A percentile compares a stretch with the other conserved stretches of the same genome.
Evolutionary conservation across 2,329 filamentous ascomycete genomes (phyloP).

Genomic region (Aspergillus sp.): DNA sequence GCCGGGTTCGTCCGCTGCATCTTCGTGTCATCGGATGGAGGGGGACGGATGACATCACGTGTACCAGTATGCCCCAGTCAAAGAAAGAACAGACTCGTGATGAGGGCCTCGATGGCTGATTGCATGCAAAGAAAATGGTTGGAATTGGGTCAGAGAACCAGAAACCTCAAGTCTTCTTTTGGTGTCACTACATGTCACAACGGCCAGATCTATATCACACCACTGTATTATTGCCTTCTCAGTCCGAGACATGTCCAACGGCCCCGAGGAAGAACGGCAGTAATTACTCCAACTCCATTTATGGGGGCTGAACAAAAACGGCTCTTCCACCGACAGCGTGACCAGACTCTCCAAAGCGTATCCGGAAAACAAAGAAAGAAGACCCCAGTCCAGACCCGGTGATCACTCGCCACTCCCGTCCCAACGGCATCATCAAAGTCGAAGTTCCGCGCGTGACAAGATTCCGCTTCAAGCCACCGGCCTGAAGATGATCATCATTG

Average conservation of each 20-base stretch:
- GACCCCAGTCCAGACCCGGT: neutral
- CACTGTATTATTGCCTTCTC: neutral
- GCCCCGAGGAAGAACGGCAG: neutral
- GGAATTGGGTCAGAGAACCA: neutral
- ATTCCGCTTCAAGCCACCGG: neutral
- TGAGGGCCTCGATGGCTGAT: neutral
- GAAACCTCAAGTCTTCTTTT: too few relatives aligned
- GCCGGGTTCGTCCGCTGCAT: neutral
- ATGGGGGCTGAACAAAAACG: neutral
- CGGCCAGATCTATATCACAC: neutral
- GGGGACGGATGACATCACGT: neutral
- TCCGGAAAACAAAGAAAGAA: neutral
- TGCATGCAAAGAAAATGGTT: neutral
- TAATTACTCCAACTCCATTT: neutral
- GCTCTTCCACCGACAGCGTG: neutral
- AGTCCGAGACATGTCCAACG: neutral
- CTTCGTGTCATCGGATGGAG: neutral
- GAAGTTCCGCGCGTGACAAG: neutral
- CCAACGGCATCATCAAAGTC: neutral
- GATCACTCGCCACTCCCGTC: neutral
- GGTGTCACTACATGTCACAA: too few relatives aligned
- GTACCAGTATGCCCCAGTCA: too few relatives aligned
- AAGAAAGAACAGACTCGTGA: neutral
- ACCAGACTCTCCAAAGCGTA: neutral
- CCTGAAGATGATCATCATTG: too few relatives aligned